Evolutionary conservation across 1,139 yeast genomes (phyloP).

Genomic region (Kluyveromyces marxianus): DNA sequence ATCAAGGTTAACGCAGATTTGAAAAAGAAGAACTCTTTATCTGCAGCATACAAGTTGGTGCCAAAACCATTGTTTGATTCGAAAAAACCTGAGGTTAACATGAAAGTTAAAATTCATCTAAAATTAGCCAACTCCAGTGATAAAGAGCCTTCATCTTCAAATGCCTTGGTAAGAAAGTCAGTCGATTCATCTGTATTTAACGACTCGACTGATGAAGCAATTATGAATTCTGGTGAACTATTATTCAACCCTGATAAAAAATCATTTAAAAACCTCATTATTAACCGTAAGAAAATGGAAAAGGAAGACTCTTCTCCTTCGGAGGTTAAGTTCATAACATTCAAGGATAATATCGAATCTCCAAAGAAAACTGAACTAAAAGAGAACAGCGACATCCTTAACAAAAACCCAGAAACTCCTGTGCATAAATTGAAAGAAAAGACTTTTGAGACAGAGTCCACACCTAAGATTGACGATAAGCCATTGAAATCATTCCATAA

Average conservation of each 20-base stretch:
- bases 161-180: slow-evolving; percentile 10
- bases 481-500: slow-evolving; percentile 6
- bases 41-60: slow-evolving; percentile 53
- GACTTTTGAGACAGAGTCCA: slow-evolving; percentile 4
- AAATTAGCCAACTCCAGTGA: slow-evolving; percentile 3
- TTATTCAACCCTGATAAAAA: slow-evolving; percentile 26
- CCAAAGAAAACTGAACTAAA: slow-evolving; percentile 2
- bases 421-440: slow-evolving; percentile 17
- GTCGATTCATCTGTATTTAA: slow-evolving; percentile 10
- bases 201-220: slow-evolving; percentile 13
- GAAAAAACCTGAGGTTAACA: slow-evolving; percentile 7
- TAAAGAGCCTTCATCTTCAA: slow-evolving; percentile 8
- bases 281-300: slow-evolving; percentile 19
- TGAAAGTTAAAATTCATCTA: slow-evolving; percentile 3
- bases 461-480: slow-evolving; percentile 6
- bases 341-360: slow-evolving; percentile 9
- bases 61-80: slow-evolving; percentile 34
- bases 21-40: slow-evolving; percentile 52
- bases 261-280: slow-evolving; percentile 20
- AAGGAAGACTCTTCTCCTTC: slow-evolving; percentile 12
- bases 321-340: slow-evolving; percentile 16
- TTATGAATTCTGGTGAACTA: slow-evolving; percentile 16
- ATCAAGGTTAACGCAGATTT: slow-evolving; percentile 36
- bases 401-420: slow-evolving; percentile 22
- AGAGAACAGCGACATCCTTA: slow-evolving; percentile 7